These are phyloP conservation scores for Aspergillus pseudoterreus DNA, from an alignment of 2,329 filamentous ascomycete genomes.

Conservation along the genomic window DNA sequence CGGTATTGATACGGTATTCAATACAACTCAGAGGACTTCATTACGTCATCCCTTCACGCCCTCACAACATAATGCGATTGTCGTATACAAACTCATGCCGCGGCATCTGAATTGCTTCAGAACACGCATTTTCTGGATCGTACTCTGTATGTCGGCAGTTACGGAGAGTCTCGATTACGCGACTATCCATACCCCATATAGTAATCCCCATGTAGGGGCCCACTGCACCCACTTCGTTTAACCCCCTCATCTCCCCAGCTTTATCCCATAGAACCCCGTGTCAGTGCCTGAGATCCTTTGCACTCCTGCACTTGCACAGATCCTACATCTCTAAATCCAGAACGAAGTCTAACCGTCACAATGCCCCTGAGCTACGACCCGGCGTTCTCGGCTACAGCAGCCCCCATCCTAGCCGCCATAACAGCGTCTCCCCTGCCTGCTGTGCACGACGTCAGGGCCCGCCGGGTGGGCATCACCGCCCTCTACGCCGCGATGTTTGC, in stretches of 20 bases:
- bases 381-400: constrained; percentile 14
- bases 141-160: background rate
- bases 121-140: background rate
- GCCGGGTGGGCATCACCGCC: constrained; percentile 7
- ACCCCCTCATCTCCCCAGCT: no score
- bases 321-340: background rate
- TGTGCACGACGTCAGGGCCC: constrained; percentile 13
- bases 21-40: background rate
- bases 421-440: constrained; percentile 9
- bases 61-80: background rate
- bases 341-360: constrained; percentile 1
- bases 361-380: constrained; percentile 20
- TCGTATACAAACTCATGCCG: background rate
- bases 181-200: constrained; percentile 1
- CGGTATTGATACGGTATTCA: background rate
- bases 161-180: background rate
- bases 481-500: constrained; percentile 8
- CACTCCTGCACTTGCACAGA: no score
- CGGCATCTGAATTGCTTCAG: no score
- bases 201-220: background rate
- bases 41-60: background rate
- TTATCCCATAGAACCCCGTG: no score
- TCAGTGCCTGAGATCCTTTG: no score
- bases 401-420: constrained; percentile 9
- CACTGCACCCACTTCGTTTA: background rate